These are phyloP conservation scores for Akanthomyces uredinophilus DNA, from an alignment of 2,329 filamentous ascomycete genomes.

Conservation along the genomic window DNA sequence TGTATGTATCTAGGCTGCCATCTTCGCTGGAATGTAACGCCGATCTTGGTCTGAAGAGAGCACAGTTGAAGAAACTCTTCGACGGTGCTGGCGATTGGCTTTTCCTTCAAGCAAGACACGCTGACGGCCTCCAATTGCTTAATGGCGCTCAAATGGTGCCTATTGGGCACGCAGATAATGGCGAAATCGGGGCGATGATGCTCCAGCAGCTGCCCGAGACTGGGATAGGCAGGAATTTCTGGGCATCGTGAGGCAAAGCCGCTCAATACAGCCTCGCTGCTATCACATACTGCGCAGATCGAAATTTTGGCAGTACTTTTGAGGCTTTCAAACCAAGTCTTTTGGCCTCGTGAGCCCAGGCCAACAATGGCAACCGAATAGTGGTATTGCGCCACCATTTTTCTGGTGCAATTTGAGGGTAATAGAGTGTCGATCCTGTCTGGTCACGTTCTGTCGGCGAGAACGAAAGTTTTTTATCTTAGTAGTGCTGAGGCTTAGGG, in stretches of 20 bases:
- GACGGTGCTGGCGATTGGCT: neutral
- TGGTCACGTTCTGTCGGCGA: too few relatives aligned
- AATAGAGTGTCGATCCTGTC: too few relatives aligned
- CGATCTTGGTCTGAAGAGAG: neutral
- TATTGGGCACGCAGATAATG: neutral
- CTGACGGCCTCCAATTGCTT: neutral
- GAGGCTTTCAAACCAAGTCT: neutral
- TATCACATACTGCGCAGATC: neutral
- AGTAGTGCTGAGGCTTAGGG: neutral
- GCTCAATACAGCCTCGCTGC: neutral
- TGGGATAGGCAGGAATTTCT: neutral
- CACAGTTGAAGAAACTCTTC: neutral
- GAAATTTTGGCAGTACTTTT: neutral
- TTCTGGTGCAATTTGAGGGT: too few relatives aligned
- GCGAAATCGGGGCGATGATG: neutral
- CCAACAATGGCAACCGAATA: neutral
- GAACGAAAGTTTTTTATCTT: too few relatives aligned
- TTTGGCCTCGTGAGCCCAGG: neutral
- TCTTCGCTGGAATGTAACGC: slow-evolving; percentile 4
- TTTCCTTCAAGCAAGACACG: slow-evolving; percentile 5
- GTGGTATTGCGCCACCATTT: neutral
- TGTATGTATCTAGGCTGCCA: slow-evolving; percentile 6
- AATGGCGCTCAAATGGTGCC: neutral
- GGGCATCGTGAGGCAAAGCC: neutral
- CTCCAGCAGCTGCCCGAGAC: neutral